Base-by-base conservation (phyloP, 306 rosid species). In the Trifolium subterraneum region DNA sequence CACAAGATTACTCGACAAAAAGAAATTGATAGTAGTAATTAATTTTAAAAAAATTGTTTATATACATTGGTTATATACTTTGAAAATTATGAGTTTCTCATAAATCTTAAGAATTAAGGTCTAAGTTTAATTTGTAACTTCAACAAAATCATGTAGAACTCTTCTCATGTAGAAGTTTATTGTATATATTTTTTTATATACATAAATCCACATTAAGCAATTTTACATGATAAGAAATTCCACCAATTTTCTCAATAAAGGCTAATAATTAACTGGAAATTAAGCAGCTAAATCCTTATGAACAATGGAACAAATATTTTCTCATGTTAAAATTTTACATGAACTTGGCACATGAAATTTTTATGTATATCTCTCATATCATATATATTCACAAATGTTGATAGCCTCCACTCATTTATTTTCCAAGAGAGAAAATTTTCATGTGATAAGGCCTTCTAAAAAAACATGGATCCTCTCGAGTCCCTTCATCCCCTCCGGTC, bases 181-280 rank as follows among this genome's bases (percentile, higher is more conserved):
- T n/a, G n/a, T n/a, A n/a, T n/a, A n/a, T n/a, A n/a, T n/a, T n/a
- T n/a, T n/a, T n/a, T n/a, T n/a, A n/a, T n/a, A n/a, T n/a, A n/a
- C n/a, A n/a, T n/a, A n/a, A n/a, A n/a, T n/a, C n/a, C n/a, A n/a
- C n/a, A n/a, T n/a, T n/a, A n/a, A n/a, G n/a, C n/a, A n/a, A n/a
- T n/a, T n/a, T n/a, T n/a, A n/a, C n/a, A 31, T 62, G 62, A 25
- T 6, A 68, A 22, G 33, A 61, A 67, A 48, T 61, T 63, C 68
- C 36, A 59, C 60, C 18, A 36, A 14, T 18, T 72, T 72, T 50
- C 67, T 33, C 15, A 7, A 52, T 10, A 45, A 52, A 31, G 70
- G 66, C 72, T 63, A 7, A 50, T 36, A 29, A 33, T 31, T 38
- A 66, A 41, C 72, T 63, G 31, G 78, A 72, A 48, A 20, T 35